Base-by-base conservation (phyloP, 495 filamentous ascomycete genomes). In the Xylaria telfairii region DNA sequence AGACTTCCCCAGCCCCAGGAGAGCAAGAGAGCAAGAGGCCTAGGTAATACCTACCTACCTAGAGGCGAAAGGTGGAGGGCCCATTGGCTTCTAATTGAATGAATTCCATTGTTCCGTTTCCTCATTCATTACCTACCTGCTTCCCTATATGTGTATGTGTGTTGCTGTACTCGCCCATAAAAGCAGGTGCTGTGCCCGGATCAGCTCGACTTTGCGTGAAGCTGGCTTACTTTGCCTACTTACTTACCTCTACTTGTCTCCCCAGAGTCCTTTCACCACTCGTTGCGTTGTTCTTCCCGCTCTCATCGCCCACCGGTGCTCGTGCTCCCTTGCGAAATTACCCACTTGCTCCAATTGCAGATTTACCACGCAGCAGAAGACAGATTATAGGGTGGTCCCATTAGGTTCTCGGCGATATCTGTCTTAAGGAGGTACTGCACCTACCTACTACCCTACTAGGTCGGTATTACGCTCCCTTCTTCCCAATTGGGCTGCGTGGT, bases 321-420 rank as follows among this genome's bases (percentile, higher is more conserved):
- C 21, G 30, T 37, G 17, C 30, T 59, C 56, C 56, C 19, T 59
- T 30, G 51, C 26, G 2, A 26, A 10, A 54, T 7, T 7, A 54
- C 51, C 26, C 19, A 59, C 56, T 37, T 59, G 56, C 32, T 37
- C 30, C 56, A 59, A 59, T 59, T 59, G 56, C 56, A 37, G 32
- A 34, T 32, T 37, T n/a, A 57, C 28, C 30, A 37, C n/a, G 54
- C 54, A 37, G 54, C 54, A 34, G 54, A 34, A 30, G 54, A 57
- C 28, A 19, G 24, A n/a, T 32, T 28, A 63, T 37, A 65, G 41
- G 15, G 42, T 37, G 26, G 8, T 61, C 57, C 56, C 28, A 3
- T 46, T 15, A 46, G 24, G 37, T 64, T 41, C 39, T 46, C 21
- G 41, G 39, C 61, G 10, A 64, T 47, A 62, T 24, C 37, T 59